Base-by-base conservation (phyloP, 768 basidiomycete genomes). In the Leccinum boreale region DNA sequence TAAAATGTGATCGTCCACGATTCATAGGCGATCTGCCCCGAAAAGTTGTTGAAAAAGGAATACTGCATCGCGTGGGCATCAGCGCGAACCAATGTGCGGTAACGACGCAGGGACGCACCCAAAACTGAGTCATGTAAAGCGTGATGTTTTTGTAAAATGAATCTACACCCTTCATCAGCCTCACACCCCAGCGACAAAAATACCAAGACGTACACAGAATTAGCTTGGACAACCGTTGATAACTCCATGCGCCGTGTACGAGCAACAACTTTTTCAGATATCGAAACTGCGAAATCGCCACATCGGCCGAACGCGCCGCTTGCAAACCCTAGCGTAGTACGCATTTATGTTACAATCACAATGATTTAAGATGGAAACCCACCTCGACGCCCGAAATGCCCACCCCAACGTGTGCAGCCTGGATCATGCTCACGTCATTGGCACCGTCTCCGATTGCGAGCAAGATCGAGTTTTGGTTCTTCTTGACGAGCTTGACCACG, bases 131-230 rank as follows among this genome's bases (percentile, higher is more conserved):
- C 92, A 99, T 93, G 73, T 98, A 98, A 15, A 99, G 80, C 29
- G 89, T 89, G 61, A 98, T 98, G 73, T 99, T 99, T 73, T 99
- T 99, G 81, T 98, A 99, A 78, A 99, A 98, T 1, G 94, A 97
- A 74, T 92, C 94, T 97, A 66, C 14, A 50, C 15, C 23, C 48
- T 28, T 24, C 1, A 39, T 57, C 29, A 50, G 33, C 68, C 8
- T 47, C 70, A 24, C 65, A 56, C 53, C 52, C 35, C 50, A 17
- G 33, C 14, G 33, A 14, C 5, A 17, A 28, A 36, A 7, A 7
- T 2, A 3, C 9, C 6, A 9, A 39, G 11, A 81, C 93, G 60
- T 69, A 95, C 96, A 99, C 9, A 99, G 79, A 67, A 98, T 95
- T 56, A 99, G 81, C 71, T 96, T 98, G 14, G 94, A 95, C 57